Percentiles rank a stretch among this genome's conserved stretches.
Conservation (phyloP, 2,329 filamentous ascomycete genomes). For the Didymella pinodella region DNA sequence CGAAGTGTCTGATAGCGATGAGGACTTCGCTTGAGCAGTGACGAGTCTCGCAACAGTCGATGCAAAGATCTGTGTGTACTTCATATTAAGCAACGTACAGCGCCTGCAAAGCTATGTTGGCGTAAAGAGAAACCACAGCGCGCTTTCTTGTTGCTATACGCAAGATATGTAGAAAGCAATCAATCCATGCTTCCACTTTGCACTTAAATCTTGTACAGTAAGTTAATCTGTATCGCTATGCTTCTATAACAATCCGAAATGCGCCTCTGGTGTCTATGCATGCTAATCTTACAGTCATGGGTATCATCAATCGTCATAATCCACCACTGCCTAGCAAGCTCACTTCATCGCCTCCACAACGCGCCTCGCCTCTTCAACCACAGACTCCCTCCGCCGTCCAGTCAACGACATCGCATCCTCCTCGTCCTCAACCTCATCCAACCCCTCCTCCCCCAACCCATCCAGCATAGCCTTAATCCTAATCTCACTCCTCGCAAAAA, state of each 20-base stretch:
- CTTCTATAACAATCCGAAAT: background rate
- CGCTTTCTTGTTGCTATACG: background rate
- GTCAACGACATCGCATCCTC: background rate
- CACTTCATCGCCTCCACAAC: conserved; percentile 14
- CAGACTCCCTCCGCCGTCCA: conserved; percentile 4
- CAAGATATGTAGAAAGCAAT: background rate
- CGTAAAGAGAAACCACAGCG: background rate
- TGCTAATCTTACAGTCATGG: conserved; percentile 2
- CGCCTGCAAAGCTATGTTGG: background rate
- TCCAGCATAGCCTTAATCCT: conserved; percentile 32
- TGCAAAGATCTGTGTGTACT: no score
- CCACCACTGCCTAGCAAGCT: background rate
- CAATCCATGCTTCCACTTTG: background rate
- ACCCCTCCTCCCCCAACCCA: conserved; percentile 24
- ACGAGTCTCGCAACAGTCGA: no score
- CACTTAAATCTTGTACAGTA: background rate
- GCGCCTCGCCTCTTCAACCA: conserved; percentile 12
- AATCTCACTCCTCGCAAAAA: conserved; percentile 41
- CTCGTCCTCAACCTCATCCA: conserved; percentile 14
- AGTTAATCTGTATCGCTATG: background rate
- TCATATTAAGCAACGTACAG: background rate
- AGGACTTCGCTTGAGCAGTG: no score
- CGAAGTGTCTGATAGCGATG: no score
- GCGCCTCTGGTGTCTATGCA: background rate
- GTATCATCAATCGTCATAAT: conserved; percentile 14